These are phyloP conservation scores for Coriaria nepalensis DNA, from an alignment of 306 rosid species.

Conservation along the genomic window DNA sequence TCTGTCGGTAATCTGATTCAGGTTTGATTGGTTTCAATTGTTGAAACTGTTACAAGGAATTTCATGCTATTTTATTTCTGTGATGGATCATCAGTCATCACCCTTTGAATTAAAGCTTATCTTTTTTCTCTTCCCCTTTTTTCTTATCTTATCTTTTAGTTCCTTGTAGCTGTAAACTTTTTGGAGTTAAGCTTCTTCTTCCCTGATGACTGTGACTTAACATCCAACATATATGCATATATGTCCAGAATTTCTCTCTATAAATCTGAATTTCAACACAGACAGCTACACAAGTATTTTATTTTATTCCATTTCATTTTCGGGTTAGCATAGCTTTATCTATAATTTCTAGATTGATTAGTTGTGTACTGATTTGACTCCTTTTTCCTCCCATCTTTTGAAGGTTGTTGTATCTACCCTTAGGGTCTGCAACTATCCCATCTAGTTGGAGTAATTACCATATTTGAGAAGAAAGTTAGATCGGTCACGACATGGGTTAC, in stretches of 20 bases:
- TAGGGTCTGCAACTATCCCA: not conserved
- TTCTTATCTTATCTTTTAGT: slow-evolving; percentile 5
- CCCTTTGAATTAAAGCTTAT: not conserved
- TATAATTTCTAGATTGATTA: too few relatives aligned
- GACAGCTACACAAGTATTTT: too few relatives aligned
- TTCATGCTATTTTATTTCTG: not conserved
- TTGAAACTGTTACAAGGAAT: slow-evolving; percentile 5
- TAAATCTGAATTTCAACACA: too few relatives aligned
- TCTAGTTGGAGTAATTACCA: not conserved
- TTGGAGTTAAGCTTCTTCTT: slow-evolving; percentile 1
- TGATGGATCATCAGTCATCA: slow-evolving; percentile 1
- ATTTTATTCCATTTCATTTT: too few relatives aligned
- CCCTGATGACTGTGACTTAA: too few relatives aligned
- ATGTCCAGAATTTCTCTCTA: too few relatives aligned
- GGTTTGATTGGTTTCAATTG: slow-evolving; percentile 3
- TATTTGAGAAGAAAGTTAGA: slow-evolving; percentile 4
- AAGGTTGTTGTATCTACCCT: slow-evolving; percentile 1
- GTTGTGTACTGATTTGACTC: too few relatives aligned
- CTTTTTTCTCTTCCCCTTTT: slow-evolving; percentile 10
- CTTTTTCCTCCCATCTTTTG: too few relatives aligned
- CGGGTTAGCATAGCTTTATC: too few relatives aligned
- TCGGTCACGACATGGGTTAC: slow-evolving; percentile 58
- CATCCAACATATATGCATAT: too few relatives aligned
- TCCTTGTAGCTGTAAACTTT: slow-evolving; percentile 2
- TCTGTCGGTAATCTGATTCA: not conserved